These are phyloP conservation scores for Ceratocystiopsis brevicomis DNA, from an alignment of 2,329 filamentous ascomycete genomes.

Conservation along the genomic window DNA sequence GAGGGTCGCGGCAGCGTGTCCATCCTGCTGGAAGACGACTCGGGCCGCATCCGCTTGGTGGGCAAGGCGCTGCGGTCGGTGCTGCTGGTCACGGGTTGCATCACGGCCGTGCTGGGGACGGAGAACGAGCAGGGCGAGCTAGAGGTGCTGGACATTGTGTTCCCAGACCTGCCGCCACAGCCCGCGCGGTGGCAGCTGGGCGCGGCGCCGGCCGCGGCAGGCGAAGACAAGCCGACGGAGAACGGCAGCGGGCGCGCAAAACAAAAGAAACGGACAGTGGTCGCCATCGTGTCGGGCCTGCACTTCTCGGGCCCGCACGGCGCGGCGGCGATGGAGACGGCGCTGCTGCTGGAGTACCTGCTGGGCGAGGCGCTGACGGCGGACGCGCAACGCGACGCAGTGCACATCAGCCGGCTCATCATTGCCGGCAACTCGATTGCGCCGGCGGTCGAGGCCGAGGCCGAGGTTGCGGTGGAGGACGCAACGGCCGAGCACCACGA, in stretches of 20 bases:
- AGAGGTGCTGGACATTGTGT: conserved; percentile 75
- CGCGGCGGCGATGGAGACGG: conserved; percentile 55
- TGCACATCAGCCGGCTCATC: conserved; percentile 64
- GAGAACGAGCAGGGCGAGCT: conserved; percentile 87
- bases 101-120: conserved; percentile 85
- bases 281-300: conserved; percentile 80
- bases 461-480: too few relatives aligned
- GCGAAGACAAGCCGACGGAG: conserved; percentile 14
- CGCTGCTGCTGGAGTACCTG: conserved; percentile 69
- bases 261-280: conserved; percentile 20
- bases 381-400: conserved; percentile 36
- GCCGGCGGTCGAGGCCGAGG: conserved; percentile 16
- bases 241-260: too few relatives aligned
- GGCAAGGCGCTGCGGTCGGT: conserved; percentile 49
- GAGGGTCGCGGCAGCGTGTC: conserved; percentile 9
- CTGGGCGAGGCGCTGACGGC: conserved; percentile 59
- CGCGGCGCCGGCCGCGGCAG: conserved; percentile 22
- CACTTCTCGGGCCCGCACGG: conserved; percentile 57
- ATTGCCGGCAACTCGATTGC: conserved; percentile 79
- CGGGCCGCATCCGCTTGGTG: conserved; percentile 63
- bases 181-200: conserved; percentile 60
- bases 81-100: conserved; percentile 75
- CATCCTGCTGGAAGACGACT: conserved; percentile 86
- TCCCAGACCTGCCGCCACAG: conserved; percentile 72
- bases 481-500: conserved; percentile 12